Evolutionary conservation across 2,329 filamentous ascomycete species (phyloP), one percentile per base, ranked within the genome.

Genomic region (Elsinoe fawcettii): DNA sequence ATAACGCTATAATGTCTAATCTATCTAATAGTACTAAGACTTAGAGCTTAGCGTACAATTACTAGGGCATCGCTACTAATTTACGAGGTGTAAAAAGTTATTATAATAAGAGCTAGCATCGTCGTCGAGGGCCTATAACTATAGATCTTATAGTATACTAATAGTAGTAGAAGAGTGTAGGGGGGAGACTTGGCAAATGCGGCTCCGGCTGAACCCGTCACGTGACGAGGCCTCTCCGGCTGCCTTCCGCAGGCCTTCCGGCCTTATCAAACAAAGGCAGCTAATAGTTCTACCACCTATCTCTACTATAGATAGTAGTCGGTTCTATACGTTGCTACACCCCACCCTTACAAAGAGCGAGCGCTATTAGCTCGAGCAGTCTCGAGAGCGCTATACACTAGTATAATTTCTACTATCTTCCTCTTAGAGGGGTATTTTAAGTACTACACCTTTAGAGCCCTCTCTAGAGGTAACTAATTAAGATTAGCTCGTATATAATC

Each of bases 141-240:
- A 8, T 8, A 47, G 20, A n/a, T 47, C 43, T 22, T 47, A 5
- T 5, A 47, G 43, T 11, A 47, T 47, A 27, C 14, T 47, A 5
- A 47, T n/a, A 47, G 43, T 47, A n/a, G 43, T 47, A 30, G 43
- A 47, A 25, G 20, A 25, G 20, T n/a, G n/a, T n/a, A n/a, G n/a
- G n/a, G n/a, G n/a, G n/a, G n/a, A n/a, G n/a, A n/a, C n/a, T n/a
- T n/a, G n/a, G n/a, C n/a, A n/a, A n/a, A n/a, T n/a, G n/a, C n/a
- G n/a, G n/a, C n/a, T n/a, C n/a, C n/a, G n/a, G n/a, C n/a, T n/a
- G n/a, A n/a, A n/a, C n/a, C n/a, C n/a, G n/a, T n/a, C n/a, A n/a
- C n/a, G n/a, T n/a, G n/a, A n/a, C n/a, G n/a, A n/a, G n/a, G n/a
- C n/a, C n/a, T n/a, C n/a, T n/a, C n/a, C n/a, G n/a, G n/a, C n/a